Evolutionary conservation across 495 filamentous ascomycete genomes (phyloP).

Genomic region (Xylaria cubensis): DNA sequence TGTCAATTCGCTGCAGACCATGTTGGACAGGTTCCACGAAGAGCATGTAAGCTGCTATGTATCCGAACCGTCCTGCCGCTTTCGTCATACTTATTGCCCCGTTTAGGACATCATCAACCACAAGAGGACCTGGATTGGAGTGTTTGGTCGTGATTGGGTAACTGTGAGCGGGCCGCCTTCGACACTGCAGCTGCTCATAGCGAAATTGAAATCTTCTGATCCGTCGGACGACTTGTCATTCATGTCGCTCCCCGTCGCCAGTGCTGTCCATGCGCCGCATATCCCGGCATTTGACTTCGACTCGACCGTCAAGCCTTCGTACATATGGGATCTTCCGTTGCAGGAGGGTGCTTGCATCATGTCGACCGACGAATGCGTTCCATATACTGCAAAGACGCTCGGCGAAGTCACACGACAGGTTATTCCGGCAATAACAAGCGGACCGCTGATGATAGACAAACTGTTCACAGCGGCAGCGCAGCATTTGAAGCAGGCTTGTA

Average conservation of each 20-base stretch:
- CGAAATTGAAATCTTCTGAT: not conserved
- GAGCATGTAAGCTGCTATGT: slow-evolving; percentile 20
- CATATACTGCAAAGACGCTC: slow-evolving; percentile 20
- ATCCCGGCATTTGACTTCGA: slow-evolving; percentile 24
- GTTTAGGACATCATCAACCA: slow-evolving; percentile 17
- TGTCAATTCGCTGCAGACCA: slow-evolving; percentile 12
- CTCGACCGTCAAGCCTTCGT: slow-evolving; percentile 18
- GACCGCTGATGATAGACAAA: slow-evolving; percentile 21
- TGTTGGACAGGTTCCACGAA: slow-evolving; percentile 27
- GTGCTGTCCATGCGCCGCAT: slow-evolving; percentile 29
- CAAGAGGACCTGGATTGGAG: slow-evolving; percentile 25
- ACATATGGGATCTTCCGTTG: slow-evolving; percentile 26
- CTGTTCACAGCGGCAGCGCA: slow-evolving; percentile 22
- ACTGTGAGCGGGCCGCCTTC: slow-evolving; percentile 29
- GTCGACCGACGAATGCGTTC: slow-evolving; percentile 24
- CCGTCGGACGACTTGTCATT: not conserved
- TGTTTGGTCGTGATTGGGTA: slow-evolving; percentile 23
- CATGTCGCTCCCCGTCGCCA: slow-evolving; percentile 23
- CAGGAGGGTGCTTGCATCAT: slow-evolving; percentile 27
- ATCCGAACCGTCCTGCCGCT: not conserved
- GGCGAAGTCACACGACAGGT: slow-evolving; percentile 26
- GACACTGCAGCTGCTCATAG: slow-evolving; percentile 17
- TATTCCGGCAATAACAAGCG: slow-evolving; percentile 7
- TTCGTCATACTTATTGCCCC: not conserved
- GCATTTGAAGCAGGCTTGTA: slow-evolving; percentile 8